Evolutionary conservation across 768 basidiomycete genomes (phyloP).

Genomic region (Serendipita sp.): DNA sequence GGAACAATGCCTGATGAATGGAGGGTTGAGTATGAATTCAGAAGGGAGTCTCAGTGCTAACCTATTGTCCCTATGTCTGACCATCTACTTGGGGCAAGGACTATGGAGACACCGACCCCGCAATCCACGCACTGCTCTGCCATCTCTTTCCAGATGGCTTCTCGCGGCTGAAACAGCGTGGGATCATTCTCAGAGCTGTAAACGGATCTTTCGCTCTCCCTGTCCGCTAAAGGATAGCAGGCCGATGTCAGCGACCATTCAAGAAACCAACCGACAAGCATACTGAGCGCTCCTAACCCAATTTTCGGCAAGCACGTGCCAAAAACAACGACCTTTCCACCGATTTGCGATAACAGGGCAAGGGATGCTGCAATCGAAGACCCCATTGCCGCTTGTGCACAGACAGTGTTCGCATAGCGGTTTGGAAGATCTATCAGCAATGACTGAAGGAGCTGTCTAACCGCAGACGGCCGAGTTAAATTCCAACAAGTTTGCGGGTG

Average conservation of each 20-base stretch:
- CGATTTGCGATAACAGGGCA: conserved; percentile 51
- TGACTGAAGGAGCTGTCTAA: background rate
- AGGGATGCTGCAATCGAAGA: conserved; percentile 59
- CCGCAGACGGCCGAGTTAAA: background rate
- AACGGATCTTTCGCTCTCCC: conserved; percentile 43
- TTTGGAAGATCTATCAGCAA: conserved; percentile 29
- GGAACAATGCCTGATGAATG: conserved; percentile 38
- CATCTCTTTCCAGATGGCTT: conserved; percentile 60
- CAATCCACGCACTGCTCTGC: conserved; percentile 80
- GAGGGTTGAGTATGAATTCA: conserved; percentile 6
- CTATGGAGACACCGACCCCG: conserved; percentile 82
- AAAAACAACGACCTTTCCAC: conserved; percentile 67
- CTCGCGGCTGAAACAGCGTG: conserved; percentile 62
- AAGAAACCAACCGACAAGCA: background rate
- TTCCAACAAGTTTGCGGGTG: background rate
- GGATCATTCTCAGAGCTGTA: conserved; percentile 82
- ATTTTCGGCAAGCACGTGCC: conserved; percentile 50
- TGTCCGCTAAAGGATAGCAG: conserved; percentile 22
- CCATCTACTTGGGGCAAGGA: conserved; percentile 63
- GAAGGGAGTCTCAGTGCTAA: conserved; percentile 18
- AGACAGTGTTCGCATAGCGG: conserved; percentile 36
- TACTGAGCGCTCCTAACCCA: conserved; percentile 50
- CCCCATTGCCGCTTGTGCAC: conserved; percentile 51
- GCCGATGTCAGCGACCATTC: background rate
- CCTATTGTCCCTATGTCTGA: conserved; percentile 84